A percentile compares a stretch with the other conserved stretches of the same genome.
Conservation (phyloP, 306 rosid species). For the Aeschynomene evenia region DNA sequence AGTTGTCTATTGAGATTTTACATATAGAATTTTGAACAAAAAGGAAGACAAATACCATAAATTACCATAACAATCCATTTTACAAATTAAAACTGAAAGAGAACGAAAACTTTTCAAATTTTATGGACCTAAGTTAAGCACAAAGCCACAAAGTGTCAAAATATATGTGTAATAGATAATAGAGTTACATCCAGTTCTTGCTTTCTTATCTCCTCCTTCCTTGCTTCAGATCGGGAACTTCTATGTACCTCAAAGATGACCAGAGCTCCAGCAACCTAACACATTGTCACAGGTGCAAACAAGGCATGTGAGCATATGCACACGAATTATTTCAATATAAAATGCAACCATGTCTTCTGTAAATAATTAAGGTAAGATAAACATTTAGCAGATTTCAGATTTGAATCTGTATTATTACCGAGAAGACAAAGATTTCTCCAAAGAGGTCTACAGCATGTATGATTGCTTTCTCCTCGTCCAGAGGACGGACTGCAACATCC, state of each 20-base stretch:
- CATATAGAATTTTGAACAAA: background rate
- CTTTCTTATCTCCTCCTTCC: conserved; percentile 82
- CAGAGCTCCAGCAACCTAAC: conserved; percentile 77
- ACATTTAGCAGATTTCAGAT: background rate
- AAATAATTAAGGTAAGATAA: background rate
- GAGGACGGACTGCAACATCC: conserved; percentile 80
- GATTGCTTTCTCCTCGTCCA: conserved; percentile 92
- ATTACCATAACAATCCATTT: background rate
- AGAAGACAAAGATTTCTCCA: conserved; percentile 85
- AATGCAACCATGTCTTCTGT: background rate
- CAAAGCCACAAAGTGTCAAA: background rate
- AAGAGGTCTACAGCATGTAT: conserved; percentile 89
- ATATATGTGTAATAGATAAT: background rate
- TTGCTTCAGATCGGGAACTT: conserved; percentile 88
- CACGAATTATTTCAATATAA: conserved; percentile 19
- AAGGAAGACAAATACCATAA: background rate
- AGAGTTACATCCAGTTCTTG: conserved; percentile 69
- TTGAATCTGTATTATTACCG: conserved; percentile 51
- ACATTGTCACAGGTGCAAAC: conserved; percentile 19
- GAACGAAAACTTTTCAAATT: background rate
- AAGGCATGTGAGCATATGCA: background rate
- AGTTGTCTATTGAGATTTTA: background rate
- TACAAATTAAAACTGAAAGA: background rate
- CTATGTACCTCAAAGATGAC: conserved; percentile 88
- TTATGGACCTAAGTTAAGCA: background rate